phyloP scores from a whole-genome alignment of 148 eudicot species.

The Bassia scoparia region DNA sequence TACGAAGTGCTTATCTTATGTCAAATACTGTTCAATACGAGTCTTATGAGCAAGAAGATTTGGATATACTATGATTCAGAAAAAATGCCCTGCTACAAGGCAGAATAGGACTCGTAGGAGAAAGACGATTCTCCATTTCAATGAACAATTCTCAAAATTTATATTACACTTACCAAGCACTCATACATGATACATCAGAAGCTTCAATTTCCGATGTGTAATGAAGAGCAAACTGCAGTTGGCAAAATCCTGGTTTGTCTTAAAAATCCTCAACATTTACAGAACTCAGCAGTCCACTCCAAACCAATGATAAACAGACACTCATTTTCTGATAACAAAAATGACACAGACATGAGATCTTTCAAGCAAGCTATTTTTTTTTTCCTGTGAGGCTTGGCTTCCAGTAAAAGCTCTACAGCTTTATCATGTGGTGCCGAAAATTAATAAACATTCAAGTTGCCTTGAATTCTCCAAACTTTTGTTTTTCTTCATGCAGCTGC shows the following conservation, averaged over 20 bases:
- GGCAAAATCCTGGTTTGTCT: constrained; percentile 4
- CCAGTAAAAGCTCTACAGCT: constrained; percentile 11
- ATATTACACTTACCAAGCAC: constrained; percentile 3
- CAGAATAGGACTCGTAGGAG: too few relatives aligned
- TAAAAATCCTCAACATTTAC: constrained; percentile 20
- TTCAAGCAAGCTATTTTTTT: background rate
- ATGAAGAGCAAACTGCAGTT: background rate
- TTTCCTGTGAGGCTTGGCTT: background rate
- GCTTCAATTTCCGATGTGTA: background rate
- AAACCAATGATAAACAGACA: constrained; percentile 5
- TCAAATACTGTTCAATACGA: too few relatives aligned
- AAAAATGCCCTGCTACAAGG: too few relatives aligned
- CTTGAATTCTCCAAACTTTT: constrained; percentile 65
- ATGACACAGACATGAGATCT: background rate
- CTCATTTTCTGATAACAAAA: background rate
- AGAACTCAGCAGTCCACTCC: constrained; percentile 3
- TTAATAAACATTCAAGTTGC: constrained; percentile 15
- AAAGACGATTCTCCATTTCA: too few relatives aligned
- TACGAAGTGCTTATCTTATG: too few relatives aligned
- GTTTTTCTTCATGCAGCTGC: constrained; percentile 62
- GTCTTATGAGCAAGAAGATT: too few relatives aligned
- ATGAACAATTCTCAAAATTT: constrained; percentile 4
- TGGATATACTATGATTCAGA: too few relatives aligned
- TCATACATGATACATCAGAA: background rate
- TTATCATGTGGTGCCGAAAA: background rate